Evolutionary conservation across 331 rosid genomes (phyloP).

Genomic region (Pyracantha coccinea): DNA sequence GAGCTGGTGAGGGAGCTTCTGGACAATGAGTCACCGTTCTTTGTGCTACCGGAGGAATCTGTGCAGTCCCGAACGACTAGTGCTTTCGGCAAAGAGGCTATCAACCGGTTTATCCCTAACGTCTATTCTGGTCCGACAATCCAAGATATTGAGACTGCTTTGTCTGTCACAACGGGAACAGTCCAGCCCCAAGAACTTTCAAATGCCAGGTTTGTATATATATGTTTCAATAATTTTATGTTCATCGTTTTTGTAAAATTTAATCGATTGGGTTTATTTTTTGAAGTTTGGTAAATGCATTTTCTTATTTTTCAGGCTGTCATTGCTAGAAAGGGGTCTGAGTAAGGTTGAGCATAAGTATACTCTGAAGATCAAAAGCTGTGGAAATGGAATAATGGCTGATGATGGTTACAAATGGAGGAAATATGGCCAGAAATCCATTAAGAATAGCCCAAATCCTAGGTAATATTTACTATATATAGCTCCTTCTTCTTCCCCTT

Average conservation of each 20-base stretch:
- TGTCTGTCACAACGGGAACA: constrained; percentile 31
- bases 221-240: neutral
- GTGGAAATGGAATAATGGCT: constrained; percentile 48
- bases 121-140: constrained; percentile 79
- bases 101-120: constrained; percentile 29
- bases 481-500: neutral
- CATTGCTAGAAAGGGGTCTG: constrained; percentile 45
- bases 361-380: constrained; percentile 63
- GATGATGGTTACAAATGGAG: constrained; percentile 97
- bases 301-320: constrained; percentile 31
- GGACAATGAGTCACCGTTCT: constrained; percentile 49
- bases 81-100: constrained; percentile 12
- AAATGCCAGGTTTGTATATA: constrained; percentile 37
- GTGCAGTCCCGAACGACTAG: constrained; percentile 3
- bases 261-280: neutral
- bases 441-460: constrained; percentile 84
- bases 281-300: neutral
- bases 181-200: constrained; percentile 37
- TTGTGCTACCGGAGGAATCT: constrained; percentile 22
- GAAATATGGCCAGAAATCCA: constrained; percentile 84
- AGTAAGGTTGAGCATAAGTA: constrained; percentile 76
- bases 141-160: constrained; percentile 62
- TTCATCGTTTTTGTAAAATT: neutral
- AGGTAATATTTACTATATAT: constrained; percentile 34
- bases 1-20: constrained; percentile 65